A percentile compares a stretch with the other conserved stretches of the same genome.
These are phyloP conservation scores for Pythium guiyangense DNA, from an alignment of 352 stramenopile species.

Conservation along the genomic window DNA sequence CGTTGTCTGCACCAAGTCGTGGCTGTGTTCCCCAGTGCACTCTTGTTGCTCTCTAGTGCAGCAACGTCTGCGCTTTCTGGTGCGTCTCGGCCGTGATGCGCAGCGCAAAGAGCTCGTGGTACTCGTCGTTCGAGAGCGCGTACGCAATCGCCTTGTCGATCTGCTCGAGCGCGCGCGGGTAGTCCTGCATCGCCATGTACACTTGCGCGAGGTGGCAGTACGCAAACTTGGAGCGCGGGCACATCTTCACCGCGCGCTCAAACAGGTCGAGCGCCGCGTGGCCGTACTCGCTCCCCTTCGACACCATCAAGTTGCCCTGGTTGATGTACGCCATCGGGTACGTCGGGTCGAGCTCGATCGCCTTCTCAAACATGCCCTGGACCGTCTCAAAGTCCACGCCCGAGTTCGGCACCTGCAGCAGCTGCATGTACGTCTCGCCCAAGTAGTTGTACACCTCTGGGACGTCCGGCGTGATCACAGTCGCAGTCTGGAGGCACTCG, in stretches of 20 bases:
- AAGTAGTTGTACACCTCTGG: constrained; percentile 86
- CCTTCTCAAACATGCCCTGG: constrained; percentile 78
- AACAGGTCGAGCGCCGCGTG: constrained; percentile 70
- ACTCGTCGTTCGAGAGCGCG: constrained; percentile 69
- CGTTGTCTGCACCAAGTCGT: no score
- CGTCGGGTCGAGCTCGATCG: constrained; percentile 68
- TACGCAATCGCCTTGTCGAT: constrained; percentile 74
- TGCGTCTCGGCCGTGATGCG: constrained; percentile 76
- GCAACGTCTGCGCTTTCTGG: constrained; percentile 58
- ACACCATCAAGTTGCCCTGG: constrained; percentile 74
- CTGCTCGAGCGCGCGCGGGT: constrained; percentile 71
- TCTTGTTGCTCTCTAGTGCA: constrained; percentile 31
- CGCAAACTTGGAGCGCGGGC: constrained; percentile 77
- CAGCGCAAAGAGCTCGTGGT: constrained; percentile 76
- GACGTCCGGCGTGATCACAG: constrained; percentile 63
- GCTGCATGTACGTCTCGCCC: constrained; percentile 86
- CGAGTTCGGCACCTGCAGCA: constrained; percentile 51
- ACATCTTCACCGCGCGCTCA: constrained; percentile 73
- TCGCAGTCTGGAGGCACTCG: constrained; percentile 57
- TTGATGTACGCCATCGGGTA: constrained; percentile 89
- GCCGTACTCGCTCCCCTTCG: constrained; percentile 66
- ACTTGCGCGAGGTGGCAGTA: constrained; percentile 81
- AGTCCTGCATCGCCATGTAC: constrained; percentile 86
- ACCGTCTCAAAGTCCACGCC: constrained; percentile 50
- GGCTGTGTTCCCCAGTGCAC: not conserved